phyloP scores from a whole-genome alignment of 1,139 yeast species.

The Geotrichum macrosporum region DNA sequence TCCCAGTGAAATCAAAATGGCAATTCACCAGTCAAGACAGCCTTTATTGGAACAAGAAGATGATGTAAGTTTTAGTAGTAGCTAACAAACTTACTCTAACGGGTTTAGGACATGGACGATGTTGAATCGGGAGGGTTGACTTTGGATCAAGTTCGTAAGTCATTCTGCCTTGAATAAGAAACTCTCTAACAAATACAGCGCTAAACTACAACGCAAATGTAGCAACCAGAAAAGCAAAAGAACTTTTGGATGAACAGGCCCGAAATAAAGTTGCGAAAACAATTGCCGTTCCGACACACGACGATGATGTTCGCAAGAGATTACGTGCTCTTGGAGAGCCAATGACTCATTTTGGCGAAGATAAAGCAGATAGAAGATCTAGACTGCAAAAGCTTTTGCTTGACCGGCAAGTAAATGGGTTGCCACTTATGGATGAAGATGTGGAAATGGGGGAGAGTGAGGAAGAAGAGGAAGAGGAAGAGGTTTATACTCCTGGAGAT shows the following conservation, averaged over 20 bases:
- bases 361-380: constrained; percentile 54
- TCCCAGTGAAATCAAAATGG: not conserved
- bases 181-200: constrained; percentile 12
- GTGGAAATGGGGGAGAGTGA: constrained; percentile 34
- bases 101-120: constrained; percentile 16
- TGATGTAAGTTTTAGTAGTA: constrained; percentile 11
- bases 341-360: constrained; percentile 57
- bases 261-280: constrained; percentile 29
- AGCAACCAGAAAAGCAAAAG: constrained; percentile 25
- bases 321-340: constrained; percentile 57
- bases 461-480: constrained; percentile 48
- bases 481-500: constrained; percentile 79
- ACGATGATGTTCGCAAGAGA: constrained; percentile 51
- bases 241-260: constrained; percentile 29
- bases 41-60: constrained; percentile 17
- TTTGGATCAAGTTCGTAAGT: constrained; percentile 22
- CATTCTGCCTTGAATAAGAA: not conserved
- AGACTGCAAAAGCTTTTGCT: constrained; percentile 48
- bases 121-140: constrained; percentile 14
- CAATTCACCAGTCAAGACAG: constrained; percentile 15
- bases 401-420: constrained; percentile 25
- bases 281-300: constrained; percentile 55
- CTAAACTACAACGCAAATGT: constrained; percentile 14
- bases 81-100: not conserved
- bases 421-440: constrained; percentile 29